These are phyloP conservation scores for Yamadazyma paraphyllophila DNA, from an alignment of 805 yeast species.

Conservation along the genomic window DNA sequence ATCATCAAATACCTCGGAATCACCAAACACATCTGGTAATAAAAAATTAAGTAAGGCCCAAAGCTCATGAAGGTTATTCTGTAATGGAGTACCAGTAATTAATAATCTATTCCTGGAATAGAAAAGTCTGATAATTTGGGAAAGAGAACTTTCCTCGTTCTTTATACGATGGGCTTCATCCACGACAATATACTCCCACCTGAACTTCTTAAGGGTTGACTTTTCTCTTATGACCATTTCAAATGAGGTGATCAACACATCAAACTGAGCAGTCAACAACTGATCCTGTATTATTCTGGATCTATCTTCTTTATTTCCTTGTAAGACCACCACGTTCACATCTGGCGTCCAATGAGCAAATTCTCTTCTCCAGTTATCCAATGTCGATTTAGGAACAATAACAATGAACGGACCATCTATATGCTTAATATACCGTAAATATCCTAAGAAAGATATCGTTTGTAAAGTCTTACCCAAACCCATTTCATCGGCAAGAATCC, in stretches of 20 bases:
- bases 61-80: constrained; percentile 89
- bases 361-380: constrained; percentile 96
- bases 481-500: constrained; percentile 97
- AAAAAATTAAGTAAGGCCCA: constrained; percentile 93
- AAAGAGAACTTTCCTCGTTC: constrained; percentile 87
- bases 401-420: constrained; percentile 89
- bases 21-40: constrained; percentile 93
- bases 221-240: constrained; percentile 94
- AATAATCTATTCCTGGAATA: constrained; percentile 80
- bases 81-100: constrained; percentile 95
- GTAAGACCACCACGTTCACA: constrained; percentile 78
- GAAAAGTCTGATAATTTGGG: constrained; percentile 88
- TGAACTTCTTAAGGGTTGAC: constrained; percentile 69
- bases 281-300: constrained; percentile 53
- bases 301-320: constrained; percentile 87
- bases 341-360: constrained; percentile 96
- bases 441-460: constrained; percentile 89
- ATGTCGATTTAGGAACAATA: constrained; percentile 91
- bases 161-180: constrained; percentile 98
- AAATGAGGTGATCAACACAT: constrained; percentile 85
- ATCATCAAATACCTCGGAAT: constrained; percentile 82
- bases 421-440: constrained; percentile 70
- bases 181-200: constrained; percentile 91
- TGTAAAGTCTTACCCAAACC: constrained; percentile 96
- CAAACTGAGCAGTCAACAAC: constrained; percentile 74